Base-by-base conservation (phyloP, 495 filamentous ascomycete genomes). In the Aspergillus conjunctus region DNA sequence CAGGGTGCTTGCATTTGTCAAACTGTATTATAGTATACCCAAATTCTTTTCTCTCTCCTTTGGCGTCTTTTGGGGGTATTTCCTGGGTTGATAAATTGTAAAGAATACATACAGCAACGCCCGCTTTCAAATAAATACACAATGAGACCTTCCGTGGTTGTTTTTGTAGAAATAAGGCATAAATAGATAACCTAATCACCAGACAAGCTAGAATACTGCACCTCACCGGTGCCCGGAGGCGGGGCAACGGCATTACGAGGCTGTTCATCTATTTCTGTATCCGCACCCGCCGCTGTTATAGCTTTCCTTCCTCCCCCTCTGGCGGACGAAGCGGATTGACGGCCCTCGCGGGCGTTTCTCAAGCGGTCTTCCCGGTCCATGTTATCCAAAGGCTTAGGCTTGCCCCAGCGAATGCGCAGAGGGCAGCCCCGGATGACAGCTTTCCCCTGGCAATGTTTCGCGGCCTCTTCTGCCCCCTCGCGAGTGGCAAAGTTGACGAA, bases 401-500 rank as follows among this genome's bases (percentile, higher is more conserved):
- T 88, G 6, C 91, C 93, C 94, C 94, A 98, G 56, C 91, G 86
- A 15, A 98, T 83, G 20, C 92, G 81, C 53, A 98, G 71, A 0
- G 95, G 94, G 66, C 92, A 96, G 0, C 93, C 95, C 33, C 82
- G 73, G 52, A 89, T 88, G 32, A 98, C 82, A 1, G 91, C 91
- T 61, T 89, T 91, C 1, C 95, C 94, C 72, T 97, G 89, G 67
- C 90, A 93, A 32, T 89, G 87, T 54, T 83, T 84, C 0, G 95
- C 89, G 0, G 94, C 94, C 22, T 79, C 85, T 73, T 98, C 94
- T 10, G 94, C 94, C 3, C 82, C 87, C 44, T 90, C 85, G 54
- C 95, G 86, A 26, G 84, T 89, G 55, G 89, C 82, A 71, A 90
- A 98, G 76, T 98, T 98, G 73, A 98, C 83, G 67, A 97, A 98